phyloP scores from a whole-genome alignment of 306 rosid genomes.

The Quercus variabilis region DNA sequence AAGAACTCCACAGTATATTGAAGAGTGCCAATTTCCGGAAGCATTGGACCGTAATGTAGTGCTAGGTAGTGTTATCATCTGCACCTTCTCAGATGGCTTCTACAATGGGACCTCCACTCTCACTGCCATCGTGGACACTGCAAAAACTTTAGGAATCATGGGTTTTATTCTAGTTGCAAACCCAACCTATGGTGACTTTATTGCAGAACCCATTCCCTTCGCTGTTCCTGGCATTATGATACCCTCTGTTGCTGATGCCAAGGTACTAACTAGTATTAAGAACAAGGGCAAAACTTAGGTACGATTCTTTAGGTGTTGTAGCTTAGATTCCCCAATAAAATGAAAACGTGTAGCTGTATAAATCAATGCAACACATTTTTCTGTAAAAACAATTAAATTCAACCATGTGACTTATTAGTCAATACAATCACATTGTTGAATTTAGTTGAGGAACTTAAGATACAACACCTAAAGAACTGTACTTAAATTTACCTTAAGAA shows the following conservation, averaged over 20 bases:
- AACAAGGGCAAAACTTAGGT: too few relatives aligned
- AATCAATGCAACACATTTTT: too few relatives aligned
- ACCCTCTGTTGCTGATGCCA: conserved; percentile 53
- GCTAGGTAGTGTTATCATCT: conserved; percentile 52
- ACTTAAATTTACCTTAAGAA: too few relatives aligned
- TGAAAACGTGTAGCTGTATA: too few relatives aligned
- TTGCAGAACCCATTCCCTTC: conserved; percentile 70
- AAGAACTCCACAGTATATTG: conserved; percentile 37
- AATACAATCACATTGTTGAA: too few relatives aligned
- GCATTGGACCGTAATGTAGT: conserved; percentile 51
- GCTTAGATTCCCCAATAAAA: too few relatives aligned
- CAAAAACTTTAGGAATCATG: conserved; percentile 42
- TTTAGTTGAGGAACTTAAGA: too few relatives aligned
- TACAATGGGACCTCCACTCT: conserved; percentile 57
- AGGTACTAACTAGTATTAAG: conserved; percentile 36
- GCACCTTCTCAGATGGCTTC: conserved; percentile 80
- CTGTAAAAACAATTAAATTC: too few relatives aligned
- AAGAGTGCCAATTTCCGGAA: conserved; percentile 84
- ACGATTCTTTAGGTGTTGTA: neutral
- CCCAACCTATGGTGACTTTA: conserved; percentile 61
- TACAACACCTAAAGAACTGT: too few relatives aligned
- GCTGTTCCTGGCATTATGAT: conserved; percentile 60
- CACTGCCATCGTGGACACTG: conserved; percentile 48
- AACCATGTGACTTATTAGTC: too few relatives aligned
- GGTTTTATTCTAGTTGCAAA: conserved; percentile 66